A percentile compares a stretch with the other conserved stretches of the same genome.
Conservation (phyloP, 768 basidiomycete species). For the Lentinula guzmanii region DNA sequence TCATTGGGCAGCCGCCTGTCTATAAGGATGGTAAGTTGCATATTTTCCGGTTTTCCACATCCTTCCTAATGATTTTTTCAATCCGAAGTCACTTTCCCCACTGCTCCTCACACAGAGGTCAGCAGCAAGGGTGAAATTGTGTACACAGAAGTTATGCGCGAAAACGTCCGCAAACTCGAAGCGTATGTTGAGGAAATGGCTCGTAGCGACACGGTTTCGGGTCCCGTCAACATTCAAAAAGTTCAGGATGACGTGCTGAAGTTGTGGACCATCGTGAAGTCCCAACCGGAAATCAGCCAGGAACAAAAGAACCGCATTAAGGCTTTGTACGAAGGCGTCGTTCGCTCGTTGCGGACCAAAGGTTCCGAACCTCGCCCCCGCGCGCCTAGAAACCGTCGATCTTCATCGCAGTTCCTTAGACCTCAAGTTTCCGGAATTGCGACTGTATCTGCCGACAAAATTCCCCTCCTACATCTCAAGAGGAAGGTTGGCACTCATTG, state of each 20-base stretch:
- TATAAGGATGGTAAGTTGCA: conserved; percentile 87
- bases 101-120: conserved; percentile 93
- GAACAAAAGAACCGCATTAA: conserved; percentile 96
- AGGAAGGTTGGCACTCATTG: conserved; percentile 91
- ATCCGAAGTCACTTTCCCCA: conserved; percentile 87
- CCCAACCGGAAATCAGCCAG: conserved; percentile 94
- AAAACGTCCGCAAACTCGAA: conserved; percentile 95
- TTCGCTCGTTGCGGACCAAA: conserved; percentile 77
- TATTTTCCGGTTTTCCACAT: background rate
- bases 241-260: conserved; percentile 96
- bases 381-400: conserved; percentile 69
- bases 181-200: conserved; percentile 99
- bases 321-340: conserved; percentile 93
- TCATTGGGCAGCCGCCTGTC: conserved; percentile 75
- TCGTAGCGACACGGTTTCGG: conserved; percentile 81
- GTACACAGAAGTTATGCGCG: conserved; percentile 91
- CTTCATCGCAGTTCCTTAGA: conserved; percentile 95
- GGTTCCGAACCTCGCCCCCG: conserved; percentile 56
- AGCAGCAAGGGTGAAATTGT: conserved; percentile 92
- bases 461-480: conserved; percentile 94
- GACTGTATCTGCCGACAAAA: conserved; percentile 72
- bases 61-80: conserved; percentile 4
- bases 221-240: conserved; percentile 89
- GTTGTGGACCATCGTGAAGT: conserved; percentile 95
- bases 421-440: conserved; percentile 78